Evolutionary conservation across 306 rosid genomes (phyloP), one percentile per base, ranked within the genome.

Genomic region (Crotalaria pallida): DNA sequence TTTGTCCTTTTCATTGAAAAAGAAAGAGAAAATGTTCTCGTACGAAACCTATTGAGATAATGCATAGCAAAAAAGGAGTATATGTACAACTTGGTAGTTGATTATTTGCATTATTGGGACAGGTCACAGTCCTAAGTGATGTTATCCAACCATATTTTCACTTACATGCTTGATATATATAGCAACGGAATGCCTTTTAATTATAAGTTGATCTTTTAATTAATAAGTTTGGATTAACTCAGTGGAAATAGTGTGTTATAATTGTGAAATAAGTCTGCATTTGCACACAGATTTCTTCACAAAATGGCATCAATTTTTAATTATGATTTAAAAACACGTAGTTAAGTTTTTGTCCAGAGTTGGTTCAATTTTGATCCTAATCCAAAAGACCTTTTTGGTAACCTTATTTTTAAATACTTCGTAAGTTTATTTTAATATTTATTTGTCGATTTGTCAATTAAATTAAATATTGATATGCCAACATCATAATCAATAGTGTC

Each of bases 111-210:
- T 34, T 64, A n/a, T n/a, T n/a, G 77, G 65, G 55, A 69, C 43
- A 24, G 82, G 64, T 47, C 57, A 49, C 56, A 65, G 82, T 78
- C n/a, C n/a, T n/a, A n/a, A n/a, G n/a, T n/a, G n/a, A n/a, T n/a
- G 78, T 73, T 48, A 58, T 78, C 77, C 77, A 77, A 27, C 80
- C 51, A n/a, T 43, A 29, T 69, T 56, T 38, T 53, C 50, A 50
- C 31, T 77, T 58, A 69, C 58, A 22, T 47, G 64, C 38, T 29
- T n/a, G 57, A 31, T 23, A 24, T 29, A 34, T 38, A 18, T 56
- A 0, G 19, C 57, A 2, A 50, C 57, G 57, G 27, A 7, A 50
- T 18, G 27, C 19, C 27, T 19, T 18, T 33, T 33, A 33, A 33
- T 19, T 50, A 50, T 19, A 50, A 8, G 53, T 47, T 47, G 22